These are phyloP conservation scores for Lactarius vividus DNA, from an alignment of 768 basidiomycete genomes.

Conservation along the genomic window DNA sequence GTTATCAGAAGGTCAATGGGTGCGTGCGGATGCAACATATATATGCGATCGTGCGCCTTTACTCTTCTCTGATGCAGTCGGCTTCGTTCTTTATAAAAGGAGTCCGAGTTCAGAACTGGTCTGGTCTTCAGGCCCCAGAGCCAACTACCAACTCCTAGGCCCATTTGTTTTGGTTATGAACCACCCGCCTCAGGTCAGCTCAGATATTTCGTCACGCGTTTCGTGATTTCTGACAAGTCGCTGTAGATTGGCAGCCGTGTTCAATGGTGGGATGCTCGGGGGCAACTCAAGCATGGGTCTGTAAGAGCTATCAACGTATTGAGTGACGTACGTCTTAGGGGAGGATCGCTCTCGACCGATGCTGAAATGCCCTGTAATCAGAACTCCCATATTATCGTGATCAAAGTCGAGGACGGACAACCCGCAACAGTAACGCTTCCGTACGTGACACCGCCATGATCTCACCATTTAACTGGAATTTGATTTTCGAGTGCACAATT, in stretches of 20 bases:
- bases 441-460: conserved; percentile 40
- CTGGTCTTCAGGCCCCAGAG: conserved; percentile 16
- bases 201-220: background rate
- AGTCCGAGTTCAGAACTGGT: conserved; percentile 6
- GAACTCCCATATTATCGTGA: conserved; percentile 58
- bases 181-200: conserved; percentile 42
- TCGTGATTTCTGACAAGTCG: conserved; percentile 22
- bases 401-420: conserved; percentile 43
- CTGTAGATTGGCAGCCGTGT: conserved; percentile 64
- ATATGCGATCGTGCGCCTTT: conserved; percentile 9
- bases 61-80: conserved; percentile 8
- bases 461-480: too few relatives aligned
- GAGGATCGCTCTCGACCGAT: conserved; percentile 1
- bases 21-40: conserved; percentile 14
- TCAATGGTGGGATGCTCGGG: conserved; percentile 59
- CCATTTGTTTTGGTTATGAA: conserved; percentile 72
- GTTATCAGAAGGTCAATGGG: background rate
- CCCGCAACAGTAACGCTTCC: conserved; percentile 51
- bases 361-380: conserved; percentile 31
- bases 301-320: conserved; percentile 53
- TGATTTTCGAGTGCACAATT: background rate
- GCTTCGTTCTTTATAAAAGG: conserved; percentile 11
- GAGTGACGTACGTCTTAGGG: conserved; percentile 49
- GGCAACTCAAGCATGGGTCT: conserved; percentile 55
- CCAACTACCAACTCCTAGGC: conserved; percentile 21